Base-by-base conservation (phyloP, 2,329 filamentous ascomycete species). In the Alternaria brassicicola region DNA sequence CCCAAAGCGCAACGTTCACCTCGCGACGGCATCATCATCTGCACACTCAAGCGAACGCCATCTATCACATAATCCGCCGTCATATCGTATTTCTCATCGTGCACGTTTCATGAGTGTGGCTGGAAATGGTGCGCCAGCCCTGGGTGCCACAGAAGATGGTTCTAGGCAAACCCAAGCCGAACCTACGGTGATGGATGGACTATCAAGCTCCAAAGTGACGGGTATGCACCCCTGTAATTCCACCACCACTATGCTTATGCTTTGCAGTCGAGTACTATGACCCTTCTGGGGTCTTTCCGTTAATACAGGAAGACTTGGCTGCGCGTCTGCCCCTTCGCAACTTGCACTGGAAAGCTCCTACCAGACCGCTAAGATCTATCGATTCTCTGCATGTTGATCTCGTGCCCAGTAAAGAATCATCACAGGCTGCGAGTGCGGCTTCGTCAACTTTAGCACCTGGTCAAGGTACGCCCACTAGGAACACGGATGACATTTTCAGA, bases 261-360 rank as follows among this genome's bases (percentile, higher is more conserved):
- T 41, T 31, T 42, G 26, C 70, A 96, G 93, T 97, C 81, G 93
- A 98, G 83, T 99, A 97, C 81, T 92, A 91, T 81, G 95, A 99
- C 80, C 94, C 95, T 52, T 90, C 92, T 75, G 89, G 91, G 71
- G 86, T 98, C 63, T 98, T 94, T 79, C 88, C 91, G 58, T 85
- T 94, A 51, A 82, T 98, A 41, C 89, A 90, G 10, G 87, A 91
- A 3, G 88, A 93, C 57, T 83, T 99, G 57, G 83, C 90, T 38
- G 84, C 90, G 39, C 89, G 91, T 53, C 84, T 98, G 0, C 95
- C 95, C 31, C 84, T 99, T 35, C 90, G 89, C 64, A 96, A 98
- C 72, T 87, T 99, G 43, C 92, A 98, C 74, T 99, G 95, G 95
- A 96, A 98, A 77, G 97, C 95, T 13, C 92, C 96, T 61, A 89